Base-by-base conservation (phyloP, 139 green algal species). In the Spirogloea muscicola region DNA sequence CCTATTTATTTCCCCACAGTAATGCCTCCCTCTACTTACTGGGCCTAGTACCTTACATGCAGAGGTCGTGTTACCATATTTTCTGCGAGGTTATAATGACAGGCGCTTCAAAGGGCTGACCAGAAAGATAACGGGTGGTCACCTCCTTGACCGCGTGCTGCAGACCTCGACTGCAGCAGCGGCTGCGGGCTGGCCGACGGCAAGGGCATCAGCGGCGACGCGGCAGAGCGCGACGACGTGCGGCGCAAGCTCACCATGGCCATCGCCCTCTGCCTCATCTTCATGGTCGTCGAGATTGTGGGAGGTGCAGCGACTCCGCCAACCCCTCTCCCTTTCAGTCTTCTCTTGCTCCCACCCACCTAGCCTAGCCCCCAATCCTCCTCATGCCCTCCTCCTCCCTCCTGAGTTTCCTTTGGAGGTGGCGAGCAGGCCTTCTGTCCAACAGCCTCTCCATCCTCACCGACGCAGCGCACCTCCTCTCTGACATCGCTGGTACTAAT, bases 401-500 rank as follows among this genome's bases (percentile, higher is more conserved):
- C n/a, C n/a, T n/a, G n/a, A n/a, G n/a, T n/a, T n/a, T n/a, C n/a
- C n/a, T n/a, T n/a, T n/a, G n/a, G n/a, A n/a, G n/a, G n/a, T n/a
- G n/a, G n/a, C n/a, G n/a, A n/a, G n/a, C 64, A 74, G 71, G 71
- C n/a, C 41, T 79, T 18, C 29, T 70, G 5, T 39, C 72, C 16
- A 84, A 87, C 86, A 95, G 88, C 52, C 83, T 97, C 16, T 93
- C 93, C 49, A 95, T 97, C 76, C 86, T 97, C 72, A 92, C 93
- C 1, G 93, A 97, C 73, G 93, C 93, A 1, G 92, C 91, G 0
- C 92, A 97, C 82, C 89, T 97, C 72, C 85, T 97, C n/a, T 95
- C 89, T 2, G 93, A 97, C 55, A 89, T 82, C 27, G 68, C 75
- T 34, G 46, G 74, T 68, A n/a, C n/a, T n/a, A n/a, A n/a, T n/a